These are phyloP conservation scores for Ramaria sp. DNA, from an alignment of 768 basidiomycete genomes.

Conservation along the genomic window DNA sequence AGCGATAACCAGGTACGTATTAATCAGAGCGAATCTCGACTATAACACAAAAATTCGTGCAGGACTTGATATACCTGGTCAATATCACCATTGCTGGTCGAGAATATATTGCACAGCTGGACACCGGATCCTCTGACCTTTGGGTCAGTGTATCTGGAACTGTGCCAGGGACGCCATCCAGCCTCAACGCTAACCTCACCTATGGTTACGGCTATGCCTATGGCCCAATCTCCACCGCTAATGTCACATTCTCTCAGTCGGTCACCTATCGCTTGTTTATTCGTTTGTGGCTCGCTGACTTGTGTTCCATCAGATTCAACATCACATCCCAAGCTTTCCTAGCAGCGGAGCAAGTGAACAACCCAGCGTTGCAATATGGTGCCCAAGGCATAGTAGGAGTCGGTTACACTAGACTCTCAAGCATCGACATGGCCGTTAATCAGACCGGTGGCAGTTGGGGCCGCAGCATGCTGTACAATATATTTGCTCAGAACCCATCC, in stretches of 20 bases:
- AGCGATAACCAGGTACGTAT: neutral
- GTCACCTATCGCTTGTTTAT: slow-evolving; percentile 13
- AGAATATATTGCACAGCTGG: slow-evolving; percentile 59
- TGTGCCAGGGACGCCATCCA: neutral
- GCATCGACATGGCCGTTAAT: slow-evolving; percentile 52
- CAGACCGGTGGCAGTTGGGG: slow-evolving; percentile 44
- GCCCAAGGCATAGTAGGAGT: slow-evolving; percentile 65
- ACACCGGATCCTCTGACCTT: slow-evolving; percentile 79
- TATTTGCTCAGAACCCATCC: slow-evolving; percentile 54
- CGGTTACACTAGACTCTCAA: slow-evolving; percentile 69
- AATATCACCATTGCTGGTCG: slow-evolving; percentile 34
- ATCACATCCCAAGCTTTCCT: slow-evolving; percentile 63
- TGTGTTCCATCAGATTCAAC: slow-evolving; percentile 33
- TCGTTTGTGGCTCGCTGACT: neutral
- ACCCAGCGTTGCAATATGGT: slow-evolving; percentile 64
- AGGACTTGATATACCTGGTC: slow-evolving; percentile 70
- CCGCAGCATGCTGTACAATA: slow-evolving; percentile 62
- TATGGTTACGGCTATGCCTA: slow-evolving; percentile 76
- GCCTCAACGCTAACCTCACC: neutral
- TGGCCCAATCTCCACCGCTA: slow-evolving; percentile 51
- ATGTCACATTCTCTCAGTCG: slow-evolving; percentile 63
- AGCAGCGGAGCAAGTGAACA: slow-evolving; percentile 49
- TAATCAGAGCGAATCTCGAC: no score
- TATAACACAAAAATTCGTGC: slow-evolving; percentile 30
- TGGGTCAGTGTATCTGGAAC: slow-evolving; percentile 36